Conservation (phyloP, 805 yeast species). For the Monosporozyma unispora region DNA sequence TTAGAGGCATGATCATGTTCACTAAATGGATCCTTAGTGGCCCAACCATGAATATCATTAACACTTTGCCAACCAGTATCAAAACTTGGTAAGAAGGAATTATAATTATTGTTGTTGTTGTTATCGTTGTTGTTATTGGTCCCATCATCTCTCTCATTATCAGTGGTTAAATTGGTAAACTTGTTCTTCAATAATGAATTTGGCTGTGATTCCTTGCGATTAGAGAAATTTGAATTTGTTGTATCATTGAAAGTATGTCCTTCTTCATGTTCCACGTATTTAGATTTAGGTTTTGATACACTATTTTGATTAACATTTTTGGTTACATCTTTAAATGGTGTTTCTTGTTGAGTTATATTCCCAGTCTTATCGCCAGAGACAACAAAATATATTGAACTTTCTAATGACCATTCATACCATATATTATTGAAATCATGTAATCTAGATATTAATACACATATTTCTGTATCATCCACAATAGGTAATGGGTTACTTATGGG, state of each 20-base stretch:
- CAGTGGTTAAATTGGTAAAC: neutral
- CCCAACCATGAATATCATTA: constrained; percentile 25
- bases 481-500: constrained; percentile 49
- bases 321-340: neutral
- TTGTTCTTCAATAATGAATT: neutral
- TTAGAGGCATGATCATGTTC: neutral
- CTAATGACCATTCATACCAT: constrained; percentile 65
- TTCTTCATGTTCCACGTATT: neutral
- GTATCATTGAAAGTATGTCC: neutral
- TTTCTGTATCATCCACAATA: constrained; percentile 44
- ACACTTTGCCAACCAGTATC: constrained; percentile 27
- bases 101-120: constrained; percentile 1
- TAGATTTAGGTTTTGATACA: neutral
- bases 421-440: constrained; percentile 32
- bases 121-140: neutral
- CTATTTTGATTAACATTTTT: neutral
- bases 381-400: constrained; percentile 39
- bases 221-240: neutral
- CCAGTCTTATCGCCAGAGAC: constrained; percentile 17
- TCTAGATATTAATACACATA: constrained; percentile 46
- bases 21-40: neutral
- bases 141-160: neutral
- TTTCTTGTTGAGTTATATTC: neutral
- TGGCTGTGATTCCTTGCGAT: neutral
- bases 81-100: constrained; percentile 6